Evolutionary conservation across 257 asterid species (phyloP), one percentile per base, ranked within the genome.

Genomic region (Solanum chilense): DNA sequence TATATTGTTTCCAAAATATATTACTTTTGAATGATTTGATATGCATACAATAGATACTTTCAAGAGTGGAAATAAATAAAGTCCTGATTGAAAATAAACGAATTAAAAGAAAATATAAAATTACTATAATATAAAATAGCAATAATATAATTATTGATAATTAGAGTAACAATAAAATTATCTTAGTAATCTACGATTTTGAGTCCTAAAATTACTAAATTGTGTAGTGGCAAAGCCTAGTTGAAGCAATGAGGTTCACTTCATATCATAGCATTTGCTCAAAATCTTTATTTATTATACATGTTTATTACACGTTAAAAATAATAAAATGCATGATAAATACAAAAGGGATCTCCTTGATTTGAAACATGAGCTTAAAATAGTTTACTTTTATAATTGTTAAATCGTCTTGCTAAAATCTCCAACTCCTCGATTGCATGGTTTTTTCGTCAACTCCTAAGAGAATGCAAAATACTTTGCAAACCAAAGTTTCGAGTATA

Each of bases 31-130:
- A 18, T 2, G 11, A 56, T 7, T 56, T 1, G 64, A 56, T 56
- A 56, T 18, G 5, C 12, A 18, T 56, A 2, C 64, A 18, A 0
- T 56, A 6, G 1, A 56, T 6, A 2, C 0, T 3, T 18, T 18
- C 7, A 56, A 56, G n/a, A 56, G 64, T 56, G 64, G n/a, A 0
- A 56, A 56, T 12, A 56, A 18, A 56, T 56, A 56, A 56, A 56
- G 20, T 5, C 3, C 7, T 56, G 5, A 2, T 18, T 69, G 29
- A 29, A 29, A 21, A 21, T 7, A 14, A 13, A 7, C n/a, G 20
- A 3, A 27, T 13, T 13, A 68, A 27, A 27, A 66, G 8, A 23
- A 5, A 62, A 3, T 62, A 11, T 18, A 56, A 56, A 56, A 56
- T 56, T 5, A 18, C 11, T 56, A 18, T 56, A 56, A 1, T 16